Evolutionary conservation across 192 early-diverging fungal species (phyloP).

Genomic region (Gonapodya prolifera): DNA sequence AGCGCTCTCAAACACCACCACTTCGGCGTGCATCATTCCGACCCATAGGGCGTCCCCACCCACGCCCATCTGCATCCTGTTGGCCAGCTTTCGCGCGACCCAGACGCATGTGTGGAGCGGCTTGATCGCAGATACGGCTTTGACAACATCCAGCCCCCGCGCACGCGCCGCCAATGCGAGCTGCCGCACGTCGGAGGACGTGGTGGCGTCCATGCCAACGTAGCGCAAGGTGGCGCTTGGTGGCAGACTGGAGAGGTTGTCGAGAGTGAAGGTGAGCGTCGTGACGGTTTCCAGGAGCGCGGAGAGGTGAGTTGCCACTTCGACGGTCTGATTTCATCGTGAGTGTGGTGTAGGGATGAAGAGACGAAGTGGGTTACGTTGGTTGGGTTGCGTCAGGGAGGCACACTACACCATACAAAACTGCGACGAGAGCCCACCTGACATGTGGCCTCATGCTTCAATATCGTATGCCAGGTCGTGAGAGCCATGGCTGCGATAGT

Average conservation of each 20-base stretch:
- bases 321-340: not conserved
- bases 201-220: not conserved
- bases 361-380: too few species aligned
- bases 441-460: not conserved
- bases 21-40: not conserved
- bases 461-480: not conserved
- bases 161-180: not conserved
- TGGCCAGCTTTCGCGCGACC: not conserved
- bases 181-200: not conserved
- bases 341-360: too few species aligned
- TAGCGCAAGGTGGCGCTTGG: not conserved
- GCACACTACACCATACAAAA: not conserved
- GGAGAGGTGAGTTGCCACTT: not conserved
- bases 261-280: not conserved
- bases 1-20: not conserved
- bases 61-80: not conserved
- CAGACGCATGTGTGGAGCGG: not conserved
- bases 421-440: not conserved
- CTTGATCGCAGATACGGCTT: not conserved
- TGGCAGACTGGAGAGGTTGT: not conserved
- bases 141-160: not conserved
- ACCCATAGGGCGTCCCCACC: not conserved
- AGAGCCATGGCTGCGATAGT: not conserved
- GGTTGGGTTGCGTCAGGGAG: not conserved
- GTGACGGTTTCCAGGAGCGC: not conserved